These are phyloP conservation scores for Leccinum imitatum DNA, from an alignment of 768 basidiomycete genomes.

Conservation along the genomic window DNA sequence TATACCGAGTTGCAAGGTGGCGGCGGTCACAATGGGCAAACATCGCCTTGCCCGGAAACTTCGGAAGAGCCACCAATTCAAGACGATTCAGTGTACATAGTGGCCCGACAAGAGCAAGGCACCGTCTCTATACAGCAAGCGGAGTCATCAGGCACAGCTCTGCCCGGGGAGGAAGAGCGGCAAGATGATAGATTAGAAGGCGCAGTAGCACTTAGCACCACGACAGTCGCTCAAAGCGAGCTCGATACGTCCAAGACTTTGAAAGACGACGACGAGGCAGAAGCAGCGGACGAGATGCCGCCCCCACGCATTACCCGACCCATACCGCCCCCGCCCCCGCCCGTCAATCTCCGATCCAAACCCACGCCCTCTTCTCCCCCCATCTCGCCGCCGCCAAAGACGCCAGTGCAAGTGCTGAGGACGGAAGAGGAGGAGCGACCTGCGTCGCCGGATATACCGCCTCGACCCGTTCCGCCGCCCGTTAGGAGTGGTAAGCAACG, in stretches of 20 bases:
- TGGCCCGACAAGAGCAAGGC: constrained; percentile 6
- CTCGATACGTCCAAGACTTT: not conserved
- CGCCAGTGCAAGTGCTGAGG: constrained; percentile 11
- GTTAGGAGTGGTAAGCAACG: constrained; percentile 24
- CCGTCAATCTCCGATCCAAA: constrained; percentile 27
- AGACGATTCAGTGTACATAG: not conserved
- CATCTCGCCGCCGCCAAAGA: constrained; percentile 15
- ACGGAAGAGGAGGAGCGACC: constrained; percentile 26
- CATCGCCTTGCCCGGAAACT: not conserved
- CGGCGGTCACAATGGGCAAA: constrained; percentile 1
- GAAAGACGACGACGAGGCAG: constrained; percentile 12
- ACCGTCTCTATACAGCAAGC: constrained; percentile 4
- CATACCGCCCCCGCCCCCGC: constrained; percentile 37
- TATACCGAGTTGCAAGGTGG: constrained; percentile 17
- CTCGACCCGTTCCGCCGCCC: constrained; percentile 32
- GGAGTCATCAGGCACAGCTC: not conserved
- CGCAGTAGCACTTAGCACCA: not conserved
- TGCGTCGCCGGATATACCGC: constrained; percentile 30
- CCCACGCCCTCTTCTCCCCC: constrained; percentile 20
- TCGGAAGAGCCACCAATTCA: constrained; percentile 10
- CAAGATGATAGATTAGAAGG: not conserved
- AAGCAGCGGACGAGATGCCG: constrained; percentile 26
- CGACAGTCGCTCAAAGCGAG: constrained; percentile 4
- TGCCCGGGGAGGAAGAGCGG: not conserved
- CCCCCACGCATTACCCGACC: constrained; percentile 32